Percentiles rank a stretch among this genome's conserved stretches.
phyloP scores from a whole-genome alignment of 176 grass and related monocot genomes.

The Puccinellia tenuiflora region DNA sequence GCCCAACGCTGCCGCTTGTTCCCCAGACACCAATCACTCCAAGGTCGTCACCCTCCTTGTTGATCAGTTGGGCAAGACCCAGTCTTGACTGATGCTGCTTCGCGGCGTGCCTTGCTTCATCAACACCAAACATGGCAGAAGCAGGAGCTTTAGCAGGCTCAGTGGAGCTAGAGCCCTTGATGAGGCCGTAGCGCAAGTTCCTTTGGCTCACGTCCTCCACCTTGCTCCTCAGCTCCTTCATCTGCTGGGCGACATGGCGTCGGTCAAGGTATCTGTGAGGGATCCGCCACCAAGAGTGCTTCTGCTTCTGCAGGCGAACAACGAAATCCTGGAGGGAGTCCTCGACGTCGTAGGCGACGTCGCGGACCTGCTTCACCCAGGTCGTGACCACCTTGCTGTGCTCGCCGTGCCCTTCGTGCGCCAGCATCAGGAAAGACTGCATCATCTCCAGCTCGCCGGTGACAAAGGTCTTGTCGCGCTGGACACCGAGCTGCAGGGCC shows the following conservation, averaged over 20 bases:
- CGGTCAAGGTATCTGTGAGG: background rate
- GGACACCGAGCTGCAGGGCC: constrained; percentile 7
- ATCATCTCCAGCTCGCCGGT: constrained; percentile 25
- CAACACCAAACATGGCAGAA: background rate
- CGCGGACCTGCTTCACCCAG: constrained; percentile 10
- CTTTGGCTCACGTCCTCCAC: background rate
- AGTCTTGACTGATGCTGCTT: background rate
- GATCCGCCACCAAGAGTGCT: background rate
- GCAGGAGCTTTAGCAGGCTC: background rate
- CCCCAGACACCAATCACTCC: constrained; percentile 5
- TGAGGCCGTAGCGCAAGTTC: background rate
- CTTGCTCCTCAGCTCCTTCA: background rate
- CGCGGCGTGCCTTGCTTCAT: background rate
- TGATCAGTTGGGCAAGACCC: background rate
- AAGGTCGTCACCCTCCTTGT: background rate
- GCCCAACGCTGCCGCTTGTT: background rate
- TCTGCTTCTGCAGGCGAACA: too few species aligned
- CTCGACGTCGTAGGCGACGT: background rate
- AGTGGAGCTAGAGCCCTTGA: too few species aligned
- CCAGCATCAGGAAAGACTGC: constrained; percentile 3
- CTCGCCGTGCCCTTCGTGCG: background rate
- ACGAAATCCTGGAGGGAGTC: background rate
- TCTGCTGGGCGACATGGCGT: background rate
- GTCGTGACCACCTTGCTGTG: background rate
- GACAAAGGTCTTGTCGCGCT: background rate